Conservation (phyloP, 148 eudicot species). For the Camellia granthamiana region DNA sequence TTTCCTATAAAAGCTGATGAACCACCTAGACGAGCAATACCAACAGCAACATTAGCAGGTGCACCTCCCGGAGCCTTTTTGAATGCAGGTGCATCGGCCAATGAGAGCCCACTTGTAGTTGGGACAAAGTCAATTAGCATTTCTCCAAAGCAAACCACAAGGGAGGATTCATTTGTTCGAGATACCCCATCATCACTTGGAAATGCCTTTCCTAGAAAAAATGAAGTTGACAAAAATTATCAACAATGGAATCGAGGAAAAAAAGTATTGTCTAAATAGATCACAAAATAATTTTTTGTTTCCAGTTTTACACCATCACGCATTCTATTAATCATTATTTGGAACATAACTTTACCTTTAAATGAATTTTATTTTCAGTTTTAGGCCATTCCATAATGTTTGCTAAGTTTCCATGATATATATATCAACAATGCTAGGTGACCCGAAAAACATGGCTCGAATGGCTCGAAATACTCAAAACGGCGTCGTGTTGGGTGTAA, state of each 20-base stretch:
- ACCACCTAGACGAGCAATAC: conserved; percentile 93
- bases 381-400: not conserved
- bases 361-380: not conserved
- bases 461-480: too few relatives aligned
- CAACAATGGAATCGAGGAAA: not conserved
- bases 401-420: not conserved
- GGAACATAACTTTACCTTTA: not conserved
- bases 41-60: conserved; percentile 99
- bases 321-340: not conserved
- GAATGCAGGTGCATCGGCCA: conserved; percentile 95
- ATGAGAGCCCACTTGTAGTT: conserved; percentile 75
- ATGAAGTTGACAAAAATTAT: not conserved
- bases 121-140: conserved; percentile 98
- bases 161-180: conserved; percentile 55
- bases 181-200: conserved; percentile 45
- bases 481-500: too few relatives aligned
- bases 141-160: conserved; percentile 98
- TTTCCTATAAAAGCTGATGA: conserved; percentile 96
- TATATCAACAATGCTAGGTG: too few relatives aligned
- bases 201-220: conserved; percentile 44
- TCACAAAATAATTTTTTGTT: not conserved
- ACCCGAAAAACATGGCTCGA: too few relatives aligned
- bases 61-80: conserved; percentile 99
- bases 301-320: not conserved
- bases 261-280: not conserved